These are phyloP conservation scores for Mycena sanguinolenta DNA, from an alignment of 768 basidiomycete genomes.

Conservation along the genomic window DNA sequence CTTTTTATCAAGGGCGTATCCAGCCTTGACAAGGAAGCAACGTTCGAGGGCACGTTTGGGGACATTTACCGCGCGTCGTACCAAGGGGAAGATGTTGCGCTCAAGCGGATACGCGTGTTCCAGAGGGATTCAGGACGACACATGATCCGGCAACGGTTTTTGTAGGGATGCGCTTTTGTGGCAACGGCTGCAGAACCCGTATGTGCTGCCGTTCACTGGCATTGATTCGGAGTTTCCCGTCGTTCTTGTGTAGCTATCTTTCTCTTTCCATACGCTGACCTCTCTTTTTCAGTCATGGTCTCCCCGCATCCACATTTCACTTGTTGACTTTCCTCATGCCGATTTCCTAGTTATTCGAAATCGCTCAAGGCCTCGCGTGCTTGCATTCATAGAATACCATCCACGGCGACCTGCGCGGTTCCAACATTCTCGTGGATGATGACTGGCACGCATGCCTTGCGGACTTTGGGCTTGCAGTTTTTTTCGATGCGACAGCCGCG, in stretches of 20 bases:
- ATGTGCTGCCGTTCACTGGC: conserved; percentile 56
- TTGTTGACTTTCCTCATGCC: background rate
- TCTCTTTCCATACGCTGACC: background rate
- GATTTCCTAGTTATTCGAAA: conserved; percentile 45
- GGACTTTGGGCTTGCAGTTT: conserved; percentile 45
- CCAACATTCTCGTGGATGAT: conserved; percentile 43
- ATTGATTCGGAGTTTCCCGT: conserved; percentile 45
- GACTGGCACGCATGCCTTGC: conserved; percentile 41
- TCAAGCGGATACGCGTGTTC: conserved; percentile 46
- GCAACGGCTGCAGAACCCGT: conserved; percentile 46
- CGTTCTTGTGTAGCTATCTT: conserved; percentile 41
- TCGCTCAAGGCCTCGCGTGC: conserved; percentile 49
- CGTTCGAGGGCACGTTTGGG: conserved; percentile 45
- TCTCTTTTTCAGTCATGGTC: conserved; percentile 44
- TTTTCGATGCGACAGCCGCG: conserved; percentile 40
- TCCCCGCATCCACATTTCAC: conserved; percentile 45
- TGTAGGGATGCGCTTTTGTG: conserved; percentile 48
- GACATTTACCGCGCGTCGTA: conserved; percentile 45
- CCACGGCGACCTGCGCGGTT: conserved; percentile 61
- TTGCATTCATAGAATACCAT: conserved; percentile 52
- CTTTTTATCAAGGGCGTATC: conserved; percentile 42
- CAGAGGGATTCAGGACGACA: conserved; percentile 34
- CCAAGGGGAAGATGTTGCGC: conserved; percentile 40
- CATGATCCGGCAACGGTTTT: conserved; percentile 43
- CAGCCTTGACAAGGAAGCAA: conserved; percentile 39